phyloP scores from a whole-genome alignment of 2,329 filamentous ascomycete genomes.

The Paracorniculantispora psalliotae region DNA sequence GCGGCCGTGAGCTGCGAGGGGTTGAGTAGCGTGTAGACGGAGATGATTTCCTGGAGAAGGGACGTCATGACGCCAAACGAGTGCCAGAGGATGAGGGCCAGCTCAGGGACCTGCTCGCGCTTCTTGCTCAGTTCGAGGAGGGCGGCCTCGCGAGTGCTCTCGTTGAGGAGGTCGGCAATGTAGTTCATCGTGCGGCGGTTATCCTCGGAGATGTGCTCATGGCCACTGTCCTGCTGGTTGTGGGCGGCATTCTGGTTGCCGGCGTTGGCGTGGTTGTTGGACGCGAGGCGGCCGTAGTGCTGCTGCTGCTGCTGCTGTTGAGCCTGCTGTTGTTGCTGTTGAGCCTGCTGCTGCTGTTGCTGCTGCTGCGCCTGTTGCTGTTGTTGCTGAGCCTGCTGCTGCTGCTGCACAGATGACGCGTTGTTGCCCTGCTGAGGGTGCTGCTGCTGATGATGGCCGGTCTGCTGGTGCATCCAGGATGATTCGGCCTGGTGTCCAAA shows the following conservation, averaged over 20 bases:
- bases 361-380: conserved; percentile 36
- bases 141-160: conserved; percentile 81
- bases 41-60: conserved; percentile 95
- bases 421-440: conserved; percentile 50
- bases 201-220: conserved; percentile 77
- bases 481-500: conserved; percentile 59
- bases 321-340: conserved; percentile 13
- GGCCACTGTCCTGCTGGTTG: conserved; percentile 42
- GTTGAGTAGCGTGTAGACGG: conserved; percentile 93
- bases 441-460: conserved; percentile 49
- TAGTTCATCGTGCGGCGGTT: conserved; percentile 89
- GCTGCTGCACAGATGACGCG: conserved; percentile 48
- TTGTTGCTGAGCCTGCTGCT: conserved; percentile 43
- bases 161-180: conserved; percentile 86
- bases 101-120: conserved; percentile 92
- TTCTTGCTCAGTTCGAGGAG: conserved; percentile 97
- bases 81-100: conserved; percentile 96
- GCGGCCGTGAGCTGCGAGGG: conserved; percentile 95
- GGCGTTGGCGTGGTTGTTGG: conserved; percentile 51
- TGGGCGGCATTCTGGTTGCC: conserved; percentile 41
- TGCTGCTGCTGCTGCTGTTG: conserved; percentile 45
- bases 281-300: conserved; percentile 70
- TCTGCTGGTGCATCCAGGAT: conserved; percentile 64
- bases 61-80: conserved; percentile 99
- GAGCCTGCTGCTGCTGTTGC: not conserved